Base-by-base conservation (phyloP, 306 rosid species). In the Benincasa hispida region DNA sequence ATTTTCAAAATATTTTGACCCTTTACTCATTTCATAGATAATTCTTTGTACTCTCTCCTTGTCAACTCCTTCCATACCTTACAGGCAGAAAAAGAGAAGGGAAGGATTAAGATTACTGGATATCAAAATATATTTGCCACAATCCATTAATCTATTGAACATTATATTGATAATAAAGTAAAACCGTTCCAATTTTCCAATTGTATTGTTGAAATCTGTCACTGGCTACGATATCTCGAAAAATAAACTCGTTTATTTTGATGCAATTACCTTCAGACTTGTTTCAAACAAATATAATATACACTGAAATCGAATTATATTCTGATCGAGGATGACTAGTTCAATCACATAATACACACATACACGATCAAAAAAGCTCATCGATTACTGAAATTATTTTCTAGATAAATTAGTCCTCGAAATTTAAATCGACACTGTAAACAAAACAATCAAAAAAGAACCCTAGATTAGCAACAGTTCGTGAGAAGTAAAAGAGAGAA, bases 61-160 rank as follows among this genome's bases (percentile, higher is more conserved):
- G 86, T 94, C 96, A 39, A 94, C 96, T 68, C 96, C 98, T 41
- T 90, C 95, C 97, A 94, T 94, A 77, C 98, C 98, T 93, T 24
- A 32, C 79, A 56, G 15, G 51, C 35, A 75, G 37, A 25, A 56
- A 11, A 58, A 21, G 9, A 55, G 25, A 75, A 58, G 12, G n/a
- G 53, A 22, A 39, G 17, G 7, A 24, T 58, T 74, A 28, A 27
- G 51, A 55, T n/a, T 50, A 77, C 50, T 62, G 35, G 62, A 32
- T n/a, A 42, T 37, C 19, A 58, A 21, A 72, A 66, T 41, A 66
- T 37, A 66, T 66, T 37, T n/a, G 50, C 5, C 2, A 37, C 11
- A 19, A 35, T 66, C 5, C 72, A 66, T 35, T 5, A n/a, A 8
- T 37, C 10, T 35, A 35, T 66, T 10, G 50, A 12, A 19, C 0